phyloP scores from a whole-genome alignment of 257 asterid genomes.

The Solanum verrucosum region DNA sequence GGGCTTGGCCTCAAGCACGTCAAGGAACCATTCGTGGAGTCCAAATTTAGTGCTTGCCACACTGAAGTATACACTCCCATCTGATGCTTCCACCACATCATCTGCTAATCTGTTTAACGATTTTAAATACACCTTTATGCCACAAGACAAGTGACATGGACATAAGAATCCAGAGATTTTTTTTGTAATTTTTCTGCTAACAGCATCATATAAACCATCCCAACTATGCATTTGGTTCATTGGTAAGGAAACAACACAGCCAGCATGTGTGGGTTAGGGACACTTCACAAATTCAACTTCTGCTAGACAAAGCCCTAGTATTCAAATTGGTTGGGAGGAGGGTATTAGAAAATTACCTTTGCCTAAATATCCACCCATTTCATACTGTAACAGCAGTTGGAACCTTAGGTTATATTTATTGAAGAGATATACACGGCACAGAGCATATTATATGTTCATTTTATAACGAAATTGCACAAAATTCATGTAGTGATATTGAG shows the following conservation, averaged over 20 bases:
- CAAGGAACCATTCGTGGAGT: conserved; percentile 37
- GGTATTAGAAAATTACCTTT: neutral
- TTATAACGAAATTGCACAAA: neutral
- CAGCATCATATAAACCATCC: neutral
- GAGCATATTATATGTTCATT: neutral
- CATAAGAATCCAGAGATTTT: neutral
- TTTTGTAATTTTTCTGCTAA: neutral
- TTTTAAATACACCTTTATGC: neutral
- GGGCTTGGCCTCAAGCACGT: conserved; percentile 43
- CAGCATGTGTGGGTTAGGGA: neutral
- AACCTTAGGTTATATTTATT: neutral
- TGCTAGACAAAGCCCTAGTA: neutral
- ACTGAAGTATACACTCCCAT: conserved; percentile 57
- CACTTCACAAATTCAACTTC: neutral
- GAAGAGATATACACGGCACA: neutral
- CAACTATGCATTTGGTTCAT: neutral
- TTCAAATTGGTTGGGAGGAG: neutral
- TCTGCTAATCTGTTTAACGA: conserved; percentile 40
- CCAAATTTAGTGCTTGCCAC: conserved; percentile 42
- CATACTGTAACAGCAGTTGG: neutral
- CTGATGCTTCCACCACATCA: conserved; percentile 52
- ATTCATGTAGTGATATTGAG: neutral
- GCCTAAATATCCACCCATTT: neutral
- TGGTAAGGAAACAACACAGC: neutral
- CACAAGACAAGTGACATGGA: neutral